Evolutionary conservation across 2,329 filamentous ascomycete genomes (phyloP).

Genomic region (Penicillium sp.): DNA sequence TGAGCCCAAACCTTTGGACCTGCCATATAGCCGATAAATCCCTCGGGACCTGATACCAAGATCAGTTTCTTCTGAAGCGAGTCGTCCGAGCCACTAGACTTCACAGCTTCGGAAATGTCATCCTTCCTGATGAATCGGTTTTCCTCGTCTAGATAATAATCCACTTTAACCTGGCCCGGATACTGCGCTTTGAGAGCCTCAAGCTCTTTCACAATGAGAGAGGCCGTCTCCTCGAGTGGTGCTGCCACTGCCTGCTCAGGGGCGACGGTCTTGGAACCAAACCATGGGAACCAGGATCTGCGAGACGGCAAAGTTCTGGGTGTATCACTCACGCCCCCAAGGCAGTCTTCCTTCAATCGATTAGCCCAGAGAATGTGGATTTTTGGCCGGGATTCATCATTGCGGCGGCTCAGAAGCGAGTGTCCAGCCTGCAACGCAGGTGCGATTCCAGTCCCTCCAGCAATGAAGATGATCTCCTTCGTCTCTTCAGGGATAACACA

Average conservation of each 20-base stretch:
- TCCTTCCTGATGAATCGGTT: constrained; percentile 61
- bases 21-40: constrained; percentile 79
- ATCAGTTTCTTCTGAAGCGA: constrained; percentile 54
- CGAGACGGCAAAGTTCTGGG: constrained; percentile 9
- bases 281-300: constrained; percentile 34
- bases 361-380: constrained; percentile 85
- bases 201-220: constrained; percentile 62
- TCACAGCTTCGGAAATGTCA: constrained; percentile 46
- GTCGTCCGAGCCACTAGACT: constrained; percentile 22
- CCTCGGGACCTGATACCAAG: constrained; percentile 87
- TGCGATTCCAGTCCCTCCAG: constrained; percentile 89
- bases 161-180: constrained; percentile 60
- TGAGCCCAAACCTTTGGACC: constrained; percentile 75
- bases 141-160: constrained; percentile 84
- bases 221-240: constrained; percentile 4
- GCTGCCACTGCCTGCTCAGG: not conserved
- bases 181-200: constrained; percentile 61
- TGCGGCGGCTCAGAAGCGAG: constrained; percentile 50
- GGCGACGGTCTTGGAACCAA: constrained; percentile 15
- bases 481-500: constrained; percentile 60
- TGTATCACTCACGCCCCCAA: constrained; percentile 58
- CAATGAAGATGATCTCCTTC: constrained; percentile 73
- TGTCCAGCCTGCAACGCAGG: constrained; percentile 80
- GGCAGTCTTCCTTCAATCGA: constrained; percentile 65
- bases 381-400: constrained; percentile 33